These are phyloP conservation scores for Priceomyces haplophilus DNA, from an alignment of 805 yeast genomes.

Conservation along the genomic window DNA sequence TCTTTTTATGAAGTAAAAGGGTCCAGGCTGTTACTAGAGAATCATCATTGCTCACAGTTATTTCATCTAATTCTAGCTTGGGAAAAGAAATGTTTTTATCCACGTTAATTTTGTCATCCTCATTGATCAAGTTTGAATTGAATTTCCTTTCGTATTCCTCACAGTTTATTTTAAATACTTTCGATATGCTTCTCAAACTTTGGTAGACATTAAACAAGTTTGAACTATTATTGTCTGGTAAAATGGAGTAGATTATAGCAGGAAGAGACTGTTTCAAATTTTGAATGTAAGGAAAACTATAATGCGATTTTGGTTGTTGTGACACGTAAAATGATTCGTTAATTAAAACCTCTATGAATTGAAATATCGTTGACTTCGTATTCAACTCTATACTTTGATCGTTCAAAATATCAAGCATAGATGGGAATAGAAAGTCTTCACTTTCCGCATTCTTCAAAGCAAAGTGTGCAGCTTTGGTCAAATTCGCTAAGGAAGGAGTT, in stretches of 20 bases:
- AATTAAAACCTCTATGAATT: slow-evolving; percentile 64
- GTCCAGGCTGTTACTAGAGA: slow-evolving; percentile 45
- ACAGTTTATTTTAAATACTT: slow-evolving; percentile 29
- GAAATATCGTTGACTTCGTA: slow-evolving; percentile 61
- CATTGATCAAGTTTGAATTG: slow-evolving; percentile 28
- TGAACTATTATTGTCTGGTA: slow-evolving; percentile 36
- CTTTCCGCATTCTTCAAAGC: slow-evolving; percentile 56
- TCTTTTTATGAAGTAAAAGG: slow-evolving; percentile 42
- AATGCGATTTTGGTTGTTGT: slow-evolving; percentile 32
- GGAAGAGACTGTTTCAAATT: slow-evolving; percentile 34
- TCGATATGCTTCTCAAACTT: slow-evolving; percentile 37
- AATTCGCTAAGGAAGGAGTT: slow-evolving; percentile 58
- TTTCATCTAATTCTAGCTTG: slow-evolving; percentile 20
- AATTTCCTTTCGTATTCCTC: slow-evolving; percentile 25
- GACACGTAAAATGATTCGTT: slow-evolving; percentile 33
- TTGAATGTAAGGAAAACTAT: slow-evolving; percentile 37
- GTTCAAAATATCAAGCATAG: slow-evolving; percentile 58
- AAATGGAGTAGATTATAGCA: slow-evolving; percentile 27
- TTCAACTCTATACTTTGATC: slow-evolving; percentile 51
- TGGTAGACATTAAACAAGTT: slow-evolving; percentile 36
- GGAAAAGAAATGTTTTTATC: slow-evolving; percentile 35
- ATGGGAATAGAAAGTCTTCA: slow-evolving; percentile 66
- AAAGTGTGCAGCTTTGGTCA: slow-evolving; percentile 52
- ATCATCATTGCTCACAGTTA: slow-evolving; percentile 18
- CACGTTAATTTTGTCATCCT: slow-evolving; percentile 33